Percentiles rank a stretch among this genome's conserved stretches.
Evolutionary conservation across 2,329 filamentous ascomycete genomes (phyloP).

Genomic region (Hypomyces rosellus): DNA sequence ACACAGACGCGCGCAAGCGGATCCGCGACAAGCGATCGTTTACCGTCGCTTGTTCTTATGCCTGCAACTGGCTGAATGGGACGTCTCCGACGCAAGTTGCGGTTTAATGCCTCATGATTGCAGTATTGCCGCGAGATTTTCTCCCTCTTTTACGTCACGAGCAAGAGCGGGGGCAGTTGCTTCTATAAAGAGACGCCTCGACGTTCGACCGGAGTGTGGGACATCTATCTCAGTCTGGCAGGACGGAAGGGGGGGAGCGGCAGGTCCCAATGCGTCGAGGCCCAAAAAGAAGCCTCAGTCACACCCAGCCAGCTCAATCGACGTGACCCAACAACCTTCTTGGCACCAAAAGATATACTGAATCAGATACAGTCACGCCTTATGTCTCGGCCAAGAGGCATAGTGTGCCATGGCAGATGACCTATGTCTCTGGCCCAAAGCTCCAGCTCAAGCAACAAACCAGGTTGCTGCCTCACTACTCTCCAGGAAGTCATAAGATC

Average conservation of each 20-base stretch:
- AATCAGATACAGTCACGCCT: background rate
- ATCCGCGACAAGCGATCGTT: conserved; percentile 14
- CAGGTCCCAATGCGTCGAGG: conserved; percentile 1
- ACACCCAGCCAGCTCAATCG: too few species aligned
- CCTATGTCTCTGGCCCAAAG: too few species aligned
- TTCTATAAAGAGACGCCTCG: too few species aligned
- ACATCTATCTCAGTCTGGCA: conserved; percentile 4
- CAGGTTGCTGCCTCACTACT: too few species aligned
- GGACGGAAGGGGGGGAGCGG: conserved; percentile 6
- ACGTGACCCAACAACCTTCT: too few species aligned
- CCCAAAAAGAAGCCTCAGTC: conserved; percentile 1
- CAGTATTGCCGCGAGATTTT: background rate
- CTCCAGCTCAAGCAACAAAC: too few species aligned
- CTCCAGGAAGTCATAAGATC: too few species aligned
- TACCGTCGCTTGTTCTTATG: background rate
- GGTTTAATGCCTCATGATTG: background rate
- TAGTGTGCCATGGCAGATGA: too few species aligned
- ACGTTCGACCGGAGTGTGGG: background rate
- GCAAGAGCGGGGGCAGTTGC: too few species aligned
- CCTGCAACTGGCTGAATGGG: background rate
- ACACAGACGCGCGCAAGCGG: conserved; percentile 11
- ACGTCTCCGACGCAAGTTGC: background rate
- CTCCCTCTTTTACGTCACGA: too few species aligned
- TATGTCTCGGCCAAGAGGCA: too few species aligned
- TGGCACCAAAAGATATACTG: too few species aligned